Evolutionary conservation across 768 basidiomycete species (phyloP).

Genomic region (Gymnopilus junonius): DNA sequence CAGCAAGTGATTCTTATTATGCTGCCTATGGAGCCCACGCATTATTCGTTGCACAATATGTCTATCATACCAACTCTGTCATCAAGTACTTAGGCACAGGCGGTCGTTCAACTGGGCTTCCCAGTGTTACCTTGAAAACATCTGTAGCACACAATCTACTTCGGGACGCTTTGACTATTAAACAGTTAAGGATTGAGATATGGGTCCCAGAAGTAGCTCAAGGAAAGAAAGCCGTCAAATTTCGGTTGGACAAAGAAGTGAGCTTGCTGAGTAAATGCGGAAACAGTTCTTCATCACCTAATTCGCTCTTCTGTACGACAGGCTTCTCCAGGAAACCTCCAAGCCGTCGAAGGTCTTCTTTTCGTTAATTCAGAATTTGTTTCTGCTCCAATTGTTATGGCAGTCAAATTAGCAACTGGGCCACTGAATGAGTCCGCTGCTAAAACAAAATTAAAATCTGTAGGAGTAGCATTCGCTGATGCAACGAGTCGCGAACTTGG

Average conservation of each 20-base stretch:
- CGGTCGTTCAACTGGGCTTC: constrained; percentile 61
- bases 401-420: constrained; percentile 74
- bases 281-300: not conserved
- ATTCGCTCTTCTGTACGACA: constrained; percentile 20
- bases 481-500: constrained; percentile 85
- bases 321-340: constrained; percentile 69
- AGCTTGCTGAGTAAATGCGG: constrained; percentile 13
- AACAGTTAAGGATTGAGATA: constrained; percentile 92
- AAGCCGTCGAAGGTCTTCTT: constrained; percentile 80
- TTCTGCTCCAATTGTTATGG: constrained; percentile 87
- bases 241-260: constrained; percentile 82
- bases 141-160: constrained; percentile 82
- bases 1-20: constrained; percentile 67
- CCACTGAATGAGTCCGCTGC: constrained; percentile 41
- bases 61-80: constrained; percentile 88
- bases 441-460: constrained; percentile 66
- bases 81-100: constrained; percentile 86
- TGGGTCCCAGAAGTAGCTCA: constrained; percentile 77
- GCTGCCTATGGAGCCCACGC: constrained; percentile 91
- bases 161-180: constrained; percentile 86
- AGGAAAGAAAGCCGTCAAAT: constrained; percentile 76
- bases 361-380: constrained; percentile 82
- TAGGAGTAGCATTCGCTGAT: constrained; percentile 93
- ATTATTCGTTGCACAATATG: constrained; percentile 80
- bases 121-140: constrained; percentile 77